These are phyloP conservation scores for Pythium myriotylum DNA, from an alignment of 352 stramenopile genomes.

Conservation along the genomic window DNA sequence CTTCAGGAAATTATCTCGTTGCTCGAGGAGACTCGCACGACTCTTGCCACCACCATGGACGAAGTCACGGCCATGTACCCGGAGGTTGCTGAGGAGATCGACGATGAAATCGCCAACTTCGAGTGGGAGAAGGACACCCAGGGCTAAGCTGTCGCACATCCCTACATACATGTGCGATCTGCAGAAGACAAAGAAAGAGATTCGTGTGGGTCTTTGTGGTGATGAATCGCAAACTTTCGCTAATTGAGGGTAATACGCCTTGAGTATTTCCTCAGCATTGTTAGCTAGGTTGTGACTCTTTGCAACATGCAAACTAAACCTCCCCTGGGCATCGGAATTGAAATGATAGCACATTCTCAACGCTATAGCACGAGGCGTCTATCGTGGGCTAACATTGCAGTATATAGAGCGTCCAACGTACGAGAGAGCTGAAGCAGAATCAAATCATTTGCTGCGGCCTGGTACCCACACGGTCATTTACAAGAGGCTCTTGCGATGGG, in stretches of 20 bases:
- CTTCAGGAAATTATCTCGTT: slow-evolving; percentile 82
- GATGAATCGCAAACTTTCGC: not conserved
- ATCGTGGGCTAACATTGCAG: too few relatives aligned
- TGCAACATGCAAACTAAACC: too few relatives aligned
- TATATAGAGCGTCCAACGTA: too few relatives aligned
- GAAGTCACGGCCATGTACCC: slow-evolving; percentile 87
- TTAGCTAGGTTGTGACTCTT: not conserved
- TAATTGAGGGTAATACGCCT: not conserved
- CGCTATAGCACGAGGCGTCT: too few relatives aligned
- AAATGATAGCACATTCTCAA: too few relatives aligned
- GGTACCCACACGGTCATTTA: too few relatives aligned
- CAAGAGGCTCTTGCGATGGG: too few relatives aligned
- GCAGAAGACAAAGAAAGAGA: slow-evolving; percentile 15
- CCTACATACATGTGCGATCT: slow-evolving; percentile 15
- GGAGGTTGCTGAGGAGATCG: slow-evolving; percentile 83
- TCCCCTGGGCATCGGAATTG: too few relatives aligned
- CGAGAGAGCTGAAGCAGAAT: too few relatives aligned
- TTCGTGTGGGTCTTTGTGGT: not conserved
- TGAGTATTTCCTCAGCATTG: not conserved
- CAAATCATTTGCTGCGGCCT: too few relatives aligned
- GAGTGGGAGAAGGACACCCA: slow-evolving; percentile 91
- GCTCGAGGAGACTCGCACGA: slow-evolving; percentile 86
- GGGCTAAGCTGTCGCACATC: slow-evolving; percentile 40
- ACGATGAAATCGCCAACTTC: slow-evolving; percentile 88
- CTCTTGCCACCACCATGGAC: slow-evolving; percentile 83